Percentiles rank a stretch among this genome's conserved stretches.
These are phyloP conservation scores for Penicillium rolfsii DNA, from an alignment of 2,329 filamentous ascomycete genomes.

Conservation along the genomic window DNA sequence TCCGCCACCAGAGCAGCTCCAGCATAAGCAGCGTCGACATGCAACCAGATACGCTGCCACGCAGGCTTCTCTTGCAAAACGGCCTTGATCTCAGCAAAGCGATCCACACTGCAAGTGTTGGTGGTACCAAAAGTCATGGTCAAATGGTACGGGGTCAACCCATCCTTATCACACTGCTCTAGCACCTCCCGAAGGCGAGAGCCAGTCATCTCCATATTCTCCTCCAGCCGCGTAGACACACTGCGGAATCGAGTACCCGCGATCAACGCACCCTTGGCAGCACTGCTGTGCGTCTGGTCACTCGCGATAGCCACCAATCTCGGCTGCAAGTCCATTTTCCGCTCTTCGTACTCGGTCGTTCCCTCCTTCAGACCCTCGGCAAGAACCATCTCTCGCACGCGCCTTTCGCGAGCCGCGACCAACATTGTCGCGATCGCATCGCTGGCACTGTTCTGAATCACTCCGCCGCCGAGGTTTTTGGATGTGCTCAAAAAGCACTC, in stretches of 20 bases:
- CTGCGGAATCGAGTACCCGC: constrained; percentile 79
- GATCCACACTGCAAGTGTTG: constrained; percentile 83
- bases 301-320: constrained; percentile 80
- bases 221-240: constrained; percentile 64
- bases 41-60: constrained; percentile 76
- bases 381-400: constrained; percentile 64
- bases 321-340: constrained; percentile 66
- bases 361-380: constrained; percentile 51
- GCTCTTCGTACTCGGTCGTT: constrained; percentile 67
- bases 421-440: constrained; percentile 86
- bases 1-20: constrained; percentile 81
- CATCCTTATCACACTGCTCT: constrained; percentile 66
- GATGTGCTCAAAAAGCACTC: constrained; percentile 72
- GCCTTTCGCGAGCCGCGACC: constrained; percentile 82
- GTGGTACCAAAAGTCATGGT: constrained; percentile 85
- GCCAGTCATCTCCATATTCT: constrained; percentile 73
- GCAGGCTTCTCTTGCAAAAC: constrained; percentile 50
- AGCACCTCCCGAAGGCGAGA: constrained; percentile 64
- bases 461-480: constrained; percentile 71
- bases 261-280: constrained; percentile 84
- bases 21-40: constrained; percentile 92
- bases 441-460: constrained; percentile 90
- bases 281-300: constrained; percentile 78
- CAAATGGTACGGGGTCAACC: constrained; percentile 82
- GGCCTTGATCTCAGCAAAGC: constrained; percentile 70